Evolutionary conservation across 1,139 yeast genomes (phyloP), one percentile per base, ranked within the genome.

Genomic region (Suhomyces maxii): DNA sequence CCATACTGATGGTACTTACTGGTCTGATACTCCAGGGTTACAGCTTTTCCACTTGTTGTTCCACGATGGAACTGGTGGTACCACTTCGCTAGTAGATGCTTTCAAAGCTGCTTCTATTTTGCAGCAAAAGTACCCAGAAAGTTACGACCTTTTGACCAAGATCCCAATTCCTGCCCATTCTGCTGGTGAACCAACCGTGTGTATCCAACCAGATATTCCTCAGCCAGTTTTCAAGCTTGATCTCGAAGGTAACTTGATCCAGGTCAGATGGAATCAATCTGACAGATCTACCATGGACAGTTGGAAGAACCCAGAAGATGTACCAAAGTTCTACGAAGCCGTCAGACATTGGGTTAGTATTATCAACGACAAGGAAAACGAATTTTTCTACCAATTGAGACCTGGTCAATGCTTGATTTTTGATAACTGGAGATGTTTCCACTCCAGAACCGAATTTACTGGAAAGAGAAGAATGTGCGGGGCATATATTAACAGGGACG

Each of bases 1-100:
- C 18, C 93, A 86, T 58, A 84, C 90, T 3, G 91, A 86, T 60
- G 91, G 91, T 1, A 85, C 91, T 2, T 86, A 86, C 60, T 86
- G 89, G 88, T 76, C 84, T 12, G 86, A 85, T 51, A 81, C 90
- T 1, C 90, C 91, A 0, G 90, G 89, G 0, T 69, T 86, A 45
- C 91, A 86, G 60, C 68, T 85, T 48, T 84, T 86, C 69, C 93
- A 86, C 59, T 68, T 85, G 52, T 71, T 86, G 45, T 77, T 68
- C 54, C 86, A 81, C 53, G 85, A 82, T 44, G 91, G 91, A 8
- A 66, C 68, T 30, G 93, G 91, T n/a, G 93, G 91, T 1, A 80
- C 83, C 39, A 82, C 89, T 2, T 82, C 88, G 34, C 69, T 86
- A 46, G 86, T 82, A 33, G 91, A 86, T 63, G 84, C 88, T 0